A percentile compares a stretch with the other conserved stretches of the same genome.
These are phyloP conservation scores for Penicillium dipodomyicola DNA, from an alignment of 495 filamentous ascomycete genomes.

Conservation along the genomic window DNA sequence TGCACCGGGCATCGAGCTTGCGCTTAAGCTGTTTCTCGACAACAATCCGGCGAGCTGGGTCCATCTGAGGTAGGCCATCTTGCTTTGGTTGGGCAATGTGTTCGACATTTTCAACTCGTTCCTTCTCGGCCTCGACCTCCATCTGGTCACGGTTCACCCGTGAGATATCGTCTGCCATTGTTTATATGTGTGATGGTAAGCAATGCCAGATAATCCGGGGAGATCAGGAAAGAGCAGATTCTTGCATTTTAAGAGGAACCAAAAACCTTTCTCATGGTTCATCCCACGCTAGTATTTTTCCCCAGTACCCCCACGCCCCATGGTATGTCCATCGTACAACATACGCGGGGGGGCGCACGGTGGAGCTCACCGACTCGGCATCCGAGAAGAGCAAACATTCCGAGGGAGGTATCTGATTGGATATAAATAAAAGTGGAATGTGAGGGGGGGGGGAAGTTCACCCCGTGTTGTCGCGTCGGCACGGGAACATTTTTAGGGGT, in stretches of 20 bases:
- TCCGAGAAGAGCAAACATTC: neutral
- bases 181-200: conserved; percentile 7
- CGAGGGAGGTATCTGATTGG: neutral
- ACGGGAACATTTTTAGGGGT: neutral
- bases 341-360: conserved; percentile 7
- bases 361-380: conserved; percentile 8
- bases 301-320: conserved; percentile 15
- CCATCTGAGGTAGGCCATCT: conserved; percentile 20
- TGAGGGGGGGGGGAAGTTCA: neutral
- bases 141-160: conserved; percentile 17
- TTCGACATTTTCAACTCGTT: conserved; percentile 23
- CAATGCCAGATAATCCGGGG: conserved; percentile 5
- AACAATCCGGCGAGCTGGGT: conserved; percentile 23
- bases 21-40: conserved; percentile 34
- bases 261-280: neutral
- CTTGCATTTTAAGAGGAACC: conserved; percentile 3
- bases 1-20: conserved; percentile 35
- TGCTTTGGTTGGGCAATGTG: conserved; percentile 18
- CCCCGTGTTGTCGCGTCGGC: neutral
- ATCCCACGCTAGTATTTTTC: conserved; percentile 11
- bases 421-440: neutral
- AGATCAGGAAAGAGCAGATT: conserved; percentile 2
- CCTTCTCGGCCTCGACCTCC: conserved; percentile 24
- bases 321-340: neutral
- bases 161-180: conserved; percentile 26